Evolutionary conservation across 2,329 filamentous ascomycete genomes (phyloP), one percentile per base, ranked within the genome.

Genomic region (Phialophora chinensis): DNA sequence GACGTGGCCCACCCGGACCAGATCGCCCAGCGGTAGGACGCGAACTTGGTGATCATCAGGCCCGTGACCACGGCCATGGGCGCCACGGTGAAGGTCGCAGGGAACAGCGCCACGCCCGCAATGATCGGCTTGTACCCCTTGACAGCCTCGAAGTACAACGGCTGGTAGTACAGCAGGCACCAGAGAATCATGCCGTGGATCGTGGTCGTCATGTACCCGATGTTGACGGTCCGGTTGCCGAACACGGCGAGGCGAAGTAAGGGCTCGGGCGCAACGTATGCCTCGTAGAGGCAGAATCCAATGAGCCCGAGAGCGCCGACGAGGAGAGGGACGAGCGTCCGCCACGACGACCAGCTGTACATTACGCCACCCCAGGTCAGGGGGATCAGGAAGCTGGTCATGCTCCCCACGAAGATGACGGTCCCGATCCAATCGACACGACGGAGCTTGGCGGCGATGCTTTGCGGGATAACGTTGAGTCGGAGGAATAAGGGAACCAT

Each of bases 291-390:
- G 10, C 81, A 78, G 72, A 88, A 88, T 6, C 72, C 77, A 2
- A 83, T 70, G 3, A 91, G 75, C 1, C 85, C 83, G 0, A 78
- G 75, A 0, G 78, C 73, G 1, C 88, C 88, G 8, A 90, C 47
- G 3, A 87, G 74, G 14, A 91, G 76, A 0, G 88, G 89, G 0
- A 88, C 81, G 1, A 91, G 77, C 0, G 87, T 88, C 1, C 82
- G 81, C 82, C 85, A 90, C 3, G 83, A 87, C 53, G 78, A 74
- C 89, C 89, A 91, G 0, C 82, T 73, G 73, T 89, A 91, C 77
- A 88, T 85, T 8, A 90, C 82, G 44, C 88, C 88, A 10, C 88
- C 89, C 81, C 87, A 88, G 1, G 87, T 88, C 3, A 90, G 74
- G 0, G 86, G 85, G 53, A 90, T 86, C 49, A 90, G 75, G 72